phyloP scores from a whole-genome alignment of 768 basidiomycete genomes.

The Mycena latifolia region DNA sequence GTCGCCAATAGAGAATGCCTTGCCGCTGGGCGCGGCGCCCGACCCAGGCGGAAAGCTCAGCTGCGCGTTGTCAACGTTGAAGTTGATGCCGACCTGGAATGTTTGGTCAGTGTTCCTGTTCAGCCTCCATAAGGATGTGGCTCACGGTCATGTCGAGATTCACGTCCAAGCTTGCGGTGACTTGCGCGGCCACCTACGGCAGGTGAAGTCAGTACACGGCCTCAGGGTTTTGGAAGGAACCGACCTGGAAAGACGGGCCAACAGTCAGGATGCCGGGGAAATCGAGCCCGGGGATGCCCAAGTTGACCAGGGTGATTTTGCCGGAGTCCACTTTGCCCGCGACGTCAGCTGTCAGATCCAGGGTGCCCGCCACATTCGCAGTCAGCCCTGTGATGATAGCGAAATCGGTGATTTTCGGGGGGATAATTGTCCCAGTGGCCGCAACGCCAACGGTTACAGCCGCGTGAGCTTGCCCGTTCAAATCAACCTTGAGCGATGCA shows the following conservation, averaged over 20 bases:
- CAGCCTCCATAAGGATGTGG: too few species aligned
- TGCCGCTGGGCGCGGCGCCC: background rate
- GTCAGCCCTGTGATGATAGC: slow-evolving; percentile 44
- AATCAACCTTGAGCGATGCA: slow-evolving; percentile 43
- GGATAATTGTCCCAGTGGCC: slow-evolving; percentile 58
- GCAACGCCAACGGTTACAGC: slow-evolving; percentile 54
- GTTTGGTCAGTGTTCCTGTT: too few species aligned
- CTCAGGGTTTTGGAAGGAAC: too few species aligned
- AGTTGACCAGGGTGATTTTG: slow-evolving; percentile 53
- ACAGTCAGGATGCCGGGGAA: slow-evolving; percentile 64
- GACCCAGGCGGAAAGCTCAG: slow-evolving; percentile 27
- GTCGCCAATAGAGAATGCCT: slow-evolving; percentile 31
- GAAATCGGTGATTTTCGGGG: slow-evolving; percentile 54
- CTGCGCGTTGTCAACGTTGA: slow-evolving; percentile 27
- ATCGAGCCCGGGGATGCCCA: slow-evolving; percentile 56
- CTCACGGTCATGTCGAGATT: slow-evolving; percentile 28
- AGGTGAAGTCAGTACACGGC: too few species aligned
- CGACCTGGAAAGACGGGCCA: slow-evolving; percentile 40
- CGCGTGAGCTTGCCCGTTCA: slow-evolving; percentile 49
- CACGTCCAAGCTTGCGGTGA: slow-evolving; percentile 28
- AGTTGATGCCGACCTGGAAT: slow-evolving; percentile 25
- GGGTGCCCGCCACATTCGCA: slow-evolving; percentile 51
- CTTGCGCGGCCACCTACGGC: slow-evolving; percentile 10
- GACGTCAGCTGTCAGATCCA: slow-evolving; percentile 52
- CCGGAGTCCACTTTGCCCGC: slow-evolving; percentile 58